A percentile compares a stretch with the other conserved stretches of the same genome.
These are phyloP conservation scores for Solanum corneliomulleri DNA, from an alignment of 257 asterid species.

Conservation along the genomic window DNA sequence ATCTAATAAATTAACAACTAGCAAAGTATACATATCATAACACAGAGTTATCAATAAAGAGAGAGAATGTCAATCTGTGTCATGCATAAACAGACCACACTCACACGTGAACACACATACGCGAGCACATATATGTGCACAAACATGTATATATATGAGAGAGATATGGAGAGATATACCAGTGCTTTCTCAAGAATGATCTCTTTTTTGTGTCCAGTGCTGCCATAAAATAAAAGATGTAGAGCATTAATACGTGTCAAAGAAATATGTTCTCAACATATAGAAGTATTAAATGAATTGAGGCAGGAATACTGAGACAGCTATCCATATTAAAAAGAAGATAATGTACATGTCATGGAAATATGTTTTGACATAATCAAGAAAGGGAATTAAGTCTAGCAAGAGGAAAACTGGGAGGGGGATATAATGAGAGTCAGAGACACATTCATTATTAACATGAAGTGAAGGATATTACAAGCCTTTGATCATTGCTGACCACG, in stretches of 20 bases:
- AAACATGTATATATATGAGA: neutral
- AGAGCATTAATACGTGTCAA: slow-evolving; percentile 1
- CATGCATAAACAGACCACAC: neutral
- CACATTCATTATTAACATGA: neutral
- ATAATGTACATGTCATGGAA: neutral
- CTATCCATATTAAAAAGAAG: neutral
- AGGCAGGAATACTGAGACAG: neutral
- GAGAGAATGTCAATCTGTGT: neutral
- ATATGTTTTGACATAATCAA: neutral
- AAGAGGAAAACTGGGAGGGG: neutral
- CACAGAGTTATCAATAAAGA: neutral
- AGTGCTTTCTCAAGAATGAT: slow-evolving; percentile 58
- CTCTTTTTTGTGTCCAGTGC: slow-evolving; percentile 90
- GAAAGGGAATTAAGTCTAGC: neutral
- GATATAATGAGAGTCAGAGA: neutral
- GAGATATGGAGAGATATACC: slow-evolving; percentile 35
- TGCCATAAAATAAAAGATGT: slow-evolving; percentile 21
- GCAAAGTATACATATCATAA: neutral
- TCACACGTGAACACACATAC: neutral
- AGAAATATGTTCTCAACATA: neutral
- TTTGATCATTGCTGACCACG: neutral
- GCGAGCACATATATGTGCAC: neutral
- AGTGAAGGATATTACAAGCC: neutral
- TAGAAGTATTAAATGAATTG: neutral
- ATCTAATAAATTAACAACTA: neutral